A percentile compares a stretch with the other conserved stretches of the same genome.
These are phyloP conservation scores for Asterophora parasitica DNA, from an alignment of 768 basidiomycete genomes.

Conservation along the genomic window DNA sequence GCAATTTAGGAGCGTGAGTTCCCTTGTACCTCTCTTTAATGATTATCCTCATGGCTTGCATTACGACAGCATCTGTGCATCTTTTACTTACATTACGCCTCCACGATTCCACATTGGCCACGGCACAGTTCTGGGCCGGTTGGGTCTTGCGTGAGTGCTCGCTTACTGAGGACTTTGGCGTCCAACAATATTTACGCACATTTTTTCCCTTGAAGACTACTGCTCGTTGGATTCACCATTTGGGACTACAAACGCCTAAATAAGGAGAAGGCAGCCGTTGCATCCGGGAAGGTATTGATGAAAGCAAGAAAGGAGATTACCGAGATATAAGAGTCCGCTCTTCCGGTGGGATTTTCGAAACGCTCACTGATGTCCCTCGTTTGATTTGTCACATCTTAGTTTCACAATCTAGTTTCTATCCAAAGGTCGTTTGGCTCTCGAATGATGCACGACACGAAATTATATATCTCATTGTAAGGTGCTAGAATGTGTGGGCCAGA, in stretches of 20 bases:
- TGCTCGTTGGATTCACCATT: constrained; percentile 39
- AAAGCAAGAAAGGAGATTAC: constrained; percentile 35
- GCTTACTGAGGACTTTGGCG: background rate
- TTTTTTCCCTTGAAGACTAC: constrained; percentile 20
- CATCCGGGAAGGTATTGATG: constrained; percentile 36
- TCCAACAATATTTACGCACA: background rate
- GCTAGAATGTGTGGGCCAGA: too few species aligned
- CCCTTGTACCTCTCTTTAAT: background rate
- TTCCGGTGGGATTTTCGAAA: constrained; percentile 40
- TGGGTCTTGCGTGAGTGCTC: constrained; percentile 27
- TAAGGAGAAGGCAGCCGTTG: constrained; percentile 43
- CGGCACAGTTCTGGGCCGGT: constrained; percentile 28
- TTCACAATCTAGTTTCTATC: too few species aligned
- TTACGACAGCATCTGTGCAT: constrained; percentile 34
- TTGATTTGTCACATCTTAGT: too few species aligned
- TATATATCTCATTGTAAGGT: too few species aligned
- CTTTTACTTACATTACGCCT: constrained; percentile 34
- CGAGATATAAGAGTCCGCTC: constrained; percentile 45
- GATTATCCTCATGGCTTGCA: background rate
- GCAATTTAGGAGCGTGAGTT: constrained; percentile 45
- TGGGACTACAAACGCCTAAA: constrained; percentile 47
- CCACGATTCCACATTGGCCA: constrained; percentile 37
- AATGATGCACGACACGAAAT: too few species aligned
- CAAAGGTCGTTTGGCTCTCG: too few species aligned
- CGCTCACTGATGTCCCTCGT: too few species aligned